phyloP scores from a whole-genome alignment of 2,329 filamentous ascomycete genomes.

The Colletotrichum brevisporum region DNA sequence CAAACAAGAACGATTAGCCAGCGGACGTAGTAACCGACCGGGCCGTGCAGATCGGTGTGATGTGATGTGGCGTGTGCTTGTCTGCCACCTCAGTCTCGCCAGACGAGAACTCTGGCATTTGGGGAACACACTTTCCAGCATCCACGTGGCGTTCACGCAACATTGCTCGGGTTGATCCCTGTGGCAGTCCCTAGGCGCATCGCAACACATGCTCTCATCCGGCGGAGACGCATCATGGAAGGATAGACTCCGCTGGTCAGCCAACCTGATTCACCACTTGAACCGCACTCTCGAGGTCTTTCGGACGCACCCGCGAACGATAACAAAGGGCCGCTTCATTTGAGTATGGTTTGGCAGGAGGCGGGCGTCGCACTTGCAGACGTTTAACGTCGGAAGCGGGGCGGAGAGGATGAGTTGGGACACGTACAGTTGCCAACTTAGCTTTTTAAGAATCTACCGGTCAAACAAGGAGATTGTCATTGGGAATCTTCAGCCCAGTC shows the following conservation, averaged over 20 bases:
- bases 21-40: not conserved
- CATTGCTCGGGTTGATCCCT: not conserved
- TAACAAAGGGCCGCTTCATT: not conserved
- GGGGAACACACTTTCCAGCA: not conserved
- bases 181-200: not conserved
- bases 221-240: not conserved
- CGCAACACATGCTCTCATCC: slow-evolving; percentile 4
- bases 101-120: slow-evolving; percentile 9
- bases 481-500: not conserved
- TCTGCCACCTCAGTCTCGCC: slow-evolving; percentile 6
- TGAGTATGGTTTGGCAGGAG: slow-evolving; percentile 3
- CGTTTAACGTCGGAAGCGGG: slow-evolving; percentile 3
- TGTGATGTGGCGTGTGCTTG: not conserved
- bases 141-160: slow-evolving; percentile 15
- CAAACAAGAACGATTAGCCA: not conserved
- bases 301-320: slow-evolving; percentile 14
- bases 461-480: not conserved
- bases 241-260: not conserved
- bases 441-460: too few species aligned
- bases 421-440: too few species aligned
- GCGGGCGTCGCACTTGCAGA: slow-evolving; percentile 7
- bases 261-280: not conserved
- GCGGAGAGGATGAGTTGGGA: too few species aligned
- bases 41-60: slow-evolving; percentile 20
- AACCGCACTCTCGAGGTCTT: not conserved